Evolutionary conservation across 2,329 filamentous ascomycete genomes (phyloP), one percentile per base, ranked within the genome.

Genomic region (Fusarium sp.): DNA sequence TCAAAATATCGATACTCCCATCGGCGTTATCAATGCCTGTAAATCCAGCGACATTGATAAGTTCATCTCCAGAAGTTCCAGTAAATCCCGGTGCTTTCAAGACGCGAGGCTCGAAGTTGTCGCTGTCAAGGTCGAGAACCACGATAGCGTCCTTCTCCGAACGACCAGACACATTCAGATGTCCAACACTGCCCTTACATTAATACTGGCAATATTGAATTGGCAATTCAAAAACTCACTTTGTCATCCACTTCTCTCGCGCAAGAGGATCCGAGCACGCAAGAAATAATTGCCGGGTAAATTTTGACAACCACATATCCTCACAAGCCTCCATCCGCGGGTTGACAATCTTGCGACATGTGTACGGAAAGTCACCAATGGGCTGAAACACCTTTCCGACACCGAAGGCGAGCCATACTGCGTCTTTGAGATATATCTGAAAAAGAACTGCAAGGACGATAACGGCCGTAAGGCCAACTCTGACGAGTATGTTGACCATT

Each of bases 71-170:
- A 6, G 63, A 65, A 0, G 76, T 78, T 1, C 80, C 80, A 6
- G 67, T 24, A 30, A 75, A 81, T 0, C 62, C 76, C 1, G 71
- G 60, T 2, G 75, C 79, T 10, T 64, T 56, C 15, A 82, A 66
- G 2, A 55, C 46, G 4, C 73, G 76, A 18, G 69, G 48, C 5
- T 69, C 54, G 24, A 78, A 75, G 4, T 68, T 62, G 1, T 58
- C 34, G 2, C 58, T 75, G 52, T 82, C 79, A 18, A 81, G 71
- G 22, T 81, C 71, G 12, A 81, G 24, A 5, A 70, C 76, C 5
- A 80, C 58, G 18, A 82, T 55, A 6, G 76, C 74, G 58, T 81
- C 80, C 18, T 62, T 66, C 5, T 69, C 61, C 2, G 79, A 78
- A 4, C 77, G 77, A 0, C 68, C 78, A 0, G 74, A 73, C 16